These are phyloP conservation scores for Yamagishiella unicocca DNA, from an alignment of 139 green algal genomes.

Conservation along the genomic window DNA sequence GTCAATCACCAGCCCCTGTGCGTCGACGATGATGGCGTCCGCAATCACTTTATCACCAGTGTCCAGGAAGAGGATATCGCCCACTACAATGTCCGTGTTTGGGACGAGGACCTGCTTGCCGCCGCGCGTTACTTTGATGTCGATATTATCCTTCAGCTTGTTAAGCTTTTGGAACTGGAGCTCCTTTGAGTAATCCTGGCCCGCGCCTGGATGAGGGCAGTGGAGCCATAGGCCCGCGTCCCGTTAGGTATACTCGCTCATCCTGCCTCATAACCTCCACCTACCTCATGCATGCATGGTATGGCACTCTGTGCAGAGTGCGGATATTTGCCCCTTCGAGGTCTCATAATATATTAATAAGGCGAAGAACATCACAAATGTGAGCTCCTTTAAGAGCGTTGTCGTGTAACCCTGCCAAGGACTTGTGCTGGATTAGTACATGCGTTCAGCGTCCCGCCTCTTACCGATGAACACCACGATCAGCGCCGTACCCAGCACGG, in stretches of 20 bases:
- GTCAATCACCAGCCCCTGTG: constrained; percentile 73
- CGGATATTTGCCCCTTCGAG: too few relatives aligned
- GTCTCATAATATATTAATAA: too few relatives aligned
- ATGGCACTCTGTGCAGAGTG: too few relatives aligned
- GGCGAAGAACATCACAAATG: too few relatives aligned
- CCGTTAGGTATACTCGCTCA: too few relatives aligned
- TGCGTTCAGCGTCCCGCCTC: too few relatives aligned
- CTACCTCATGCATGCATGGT: too few relatives aligned
- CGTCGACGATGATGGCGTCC: constrained; percentile 1
- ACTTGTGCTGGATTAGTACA: too few relatives aligned
- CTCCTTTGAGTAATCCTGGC: constrained; percentile 96
- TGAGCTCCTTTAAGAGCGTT: too few relatives aligned
- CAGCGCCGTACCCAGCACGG: constrained; percentile 93
- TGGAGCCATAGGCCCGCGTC: background rate
- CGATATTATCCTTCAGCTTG: constrained; percentile 87
- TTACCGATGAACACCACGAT: constrained; percentile 89
- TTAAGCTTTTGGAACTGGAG: constrained; percentile 95
- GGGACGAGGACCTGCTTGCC: constrained; percentile 57
- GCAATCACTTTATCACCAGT: constrained; percentile 86
- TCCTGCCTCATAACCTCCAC: too few relatives aligned
- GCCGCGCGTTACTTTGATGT: constrained; percentile 83
- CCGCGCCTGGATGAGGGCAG: constrained; percentile 55
- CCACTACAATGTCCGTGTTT: constrained; percentile 76
- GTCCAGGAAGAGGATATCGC: constrained; percentile 90
- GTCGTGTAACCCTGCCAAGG: too few relatives aligned